Evolutionary conservation across 2,329 filamentous ascomycete species (phyloP), one percentile per base, ranked within the genome.

Genomic region (Monilinia vaccinii-corymbosi): DNA sequence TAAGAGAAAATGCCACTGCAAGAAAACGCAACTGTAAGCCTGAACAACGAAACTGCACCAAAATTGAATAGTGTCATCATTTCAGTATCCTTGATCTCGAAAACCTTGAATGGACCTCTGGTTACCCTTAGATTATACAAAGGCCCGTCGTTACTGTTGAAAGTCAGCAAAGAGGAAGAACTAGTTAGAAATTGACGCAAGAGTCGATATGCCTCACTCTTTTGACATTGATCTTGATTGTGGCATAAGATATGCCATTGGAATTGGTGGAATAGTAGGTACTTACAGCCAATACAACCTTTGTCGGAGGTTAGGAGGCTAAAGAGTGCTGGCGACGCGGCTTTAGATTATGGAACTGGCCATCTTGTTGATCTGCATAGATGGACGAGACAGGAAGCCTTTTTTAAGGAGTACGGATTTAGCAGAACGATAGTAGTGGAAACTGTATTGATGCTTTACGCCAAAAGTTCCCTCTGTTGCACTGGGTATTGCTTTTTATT

Each of bases 251-350:
- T 21, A 13, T 44, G 23, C 23, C 38, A 44, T 23, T 13, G 25
- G 25, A 16, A 18, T 14, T 42, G 7, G 9, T 49, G 13, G n/a
- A 31, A 32, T 14, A 34, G 25, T 21, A 32, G 34, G 34, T 31
- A 40, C 6, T 28, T 31, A 42, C 50, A 42, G 13, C 50, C 31
- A 18, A 31, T 42, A 21, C 18, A 53, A 14, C 36, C 16, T 11
- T 44, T 44, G 38, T 55, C 51, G 51, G 51, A 44, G 51, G 51
- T 44, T 45, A 38, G 51, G 51, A 44, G 40, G 28, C 28, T 44
- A 23, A 18, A 44, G n/a, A 32, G 14, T 42, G 40, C 51, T 55
- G 38, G 21, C 23, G 38, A 55, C 23, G 28, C 34, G 49, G 34
- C 18, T 9, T 55, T 32, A 55, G 51, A 32, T 44, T 18, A 25